Evolutionary conservation across 176 grass and related monocot species (phyloP), one percentile per base, ranked within the genome.

Genomic region (Avena eriantha): DNA sequence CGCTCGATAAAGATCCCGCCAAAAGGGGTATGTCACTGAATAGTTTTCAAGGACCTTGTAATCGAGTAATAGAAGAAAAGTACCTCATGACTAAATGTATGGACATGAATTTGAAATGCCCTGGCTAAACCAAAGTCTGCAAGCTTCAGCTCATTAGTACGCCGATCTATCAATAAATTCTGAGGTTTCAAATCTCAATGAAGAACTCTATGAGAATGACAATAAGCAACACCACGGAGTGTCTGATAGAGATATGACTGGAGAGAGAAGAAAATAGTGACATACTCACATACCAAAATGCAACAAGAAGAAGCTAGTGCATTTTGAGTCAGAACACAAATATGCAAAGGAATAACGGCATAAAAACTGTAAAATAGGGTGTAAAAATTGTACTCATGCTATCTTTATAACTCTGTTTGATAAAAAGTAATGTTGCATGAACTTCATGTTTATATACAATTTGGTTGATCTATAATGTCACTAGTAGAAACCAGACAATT

Each of bases 171-270:
- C 87, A 98, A 80, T 70, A 98, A 93, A 92, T 98, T 98, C 79
- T 98, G 95, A 84, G 95, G 95, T 84, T 98, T 98, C 85, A 98
- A 90, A 86, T 98, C 95, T 79, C 95, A 89, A 85, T 98, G 95
- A 84, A 98, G 93, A 87, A 98, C 91, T 88, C 95, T 92, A 86
- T 95, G 95, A 84, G 95, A 95, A 76, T 98, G 95, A 57, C 95
- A 98, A 80, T 95, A 93, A 53, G 95, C 89, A 87, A 98, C 87
- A 10, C 95, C 95, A 0, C 87, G 54, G 50, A 98, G 91, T 73
- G 95, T 95, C 87, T 98, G 95, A 90, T 98, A 92, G 68, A 98
- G 91, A 85, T 98, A 95, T 80, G 86, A 95, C 95, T 97, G 91
- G 72, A 89, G 67, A 87, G 87, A 80, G 80, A 85, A 88, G 19